A percentile compares a stretch with the other conserved stretches of the same genome.
phyloP scores from a whole-genome alignment of 1,284 basidiomycete genomes.

The Malassezia japonica region DNA sequence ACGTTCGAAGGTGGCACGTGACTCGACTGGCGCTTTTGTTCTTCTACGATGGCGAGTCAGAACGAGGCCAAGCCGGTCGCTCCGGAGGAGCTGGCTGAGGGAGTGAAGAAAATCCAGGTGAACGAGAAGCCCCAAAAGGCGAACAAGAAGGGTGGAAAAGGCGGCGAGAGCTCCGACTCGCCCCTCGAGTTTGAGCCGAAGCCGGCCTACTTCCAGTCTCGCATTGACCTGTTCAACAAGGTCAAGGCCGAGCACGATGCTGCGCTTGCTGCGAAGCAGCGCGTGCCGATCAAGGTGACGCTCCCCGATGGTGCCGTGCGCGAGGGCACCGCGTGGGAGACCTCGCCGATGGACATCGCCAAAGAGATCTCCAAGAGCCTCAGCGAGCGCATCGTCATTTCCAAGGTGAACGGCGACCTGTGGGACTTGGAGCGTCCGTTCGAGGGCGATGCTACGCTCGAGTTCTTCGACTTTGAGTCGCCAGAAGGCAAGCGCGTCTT shows the following conservation, averaged over 20 bases:
- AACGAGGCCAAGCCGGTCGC: conserved; percentile 2
- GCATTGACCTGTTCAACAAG: conserved; percentile 81
- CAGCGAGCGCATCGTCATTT: conserved; percentile 81
- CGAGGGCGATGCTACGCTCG: conserved; percentile 69
- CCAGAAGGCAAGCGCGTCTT: conserved; percentile 79
- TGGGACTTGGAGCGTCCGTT: conserved; percentile 95
- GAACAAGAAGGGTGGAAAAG: conserved; percentile 11
- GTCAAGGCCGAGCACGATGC: conserved; percentile 78
- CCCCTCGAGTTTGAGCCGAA: conserved; percentile 57
- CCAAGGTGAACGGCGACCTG: conserved; percentile 80
- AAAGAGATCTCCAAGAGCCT: conserved; percentile 77
- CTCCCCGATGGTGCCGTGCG: conserved; percentile 76
- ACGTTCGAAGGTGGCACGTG: neutral
- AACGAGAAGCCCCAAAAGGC: conserved; percentile 3
- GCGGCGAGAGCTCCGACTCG: neutral
- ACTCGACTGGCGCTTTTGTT: conserved; percentile 1
- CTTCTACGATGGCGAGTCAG: conserved; percentile 11
- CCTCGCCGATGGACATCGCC: conserved; percentile 86
- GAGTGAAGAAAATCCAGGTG: conserved; percentile 11
- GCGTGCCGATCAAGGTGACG: conserved; percentile 73
- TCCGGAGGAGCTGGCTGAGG: conserved; percentile 11
- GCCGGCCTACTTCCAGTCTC: conserved; percentile 78
- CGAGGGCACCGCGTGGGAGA: conserved; percentile 84
- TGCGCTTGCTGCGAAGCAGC: conserved; percentile 69
- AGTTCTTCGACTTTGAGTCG: conserved; percentile 87